Conservation (phyloP, 179 eudicot genomes). For the Pouteria campechiana region DNA sequence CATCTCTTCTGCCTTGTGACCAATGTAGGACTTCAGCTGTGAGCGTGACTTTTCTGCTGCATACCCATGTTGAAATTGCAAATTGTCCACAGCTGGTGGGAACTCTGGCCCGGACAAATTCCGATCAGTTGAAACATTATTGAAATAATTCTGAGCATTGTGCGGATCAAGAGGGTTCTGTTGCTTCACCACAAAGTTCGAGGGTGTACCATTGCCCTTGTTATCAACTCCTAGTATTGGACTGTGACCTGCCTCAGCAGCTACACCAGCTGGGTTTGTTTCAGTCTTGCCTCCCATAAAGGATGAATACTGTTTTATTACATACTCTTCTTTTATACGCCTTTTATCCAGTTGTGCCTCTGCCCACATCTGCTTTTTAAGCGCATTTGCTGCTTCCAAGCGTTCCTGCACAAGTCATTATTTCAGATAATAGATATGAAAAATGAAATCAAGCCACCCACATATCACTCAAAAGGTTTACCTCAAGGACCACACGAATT, state of each 20-base stretch:
- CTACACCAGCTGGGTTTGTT: slow-evolving; percentile 11
- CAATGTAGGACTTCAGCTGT: slow-evolving; percentile 60
- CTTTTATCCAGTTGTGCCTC: slow-evolving; percentile 85
- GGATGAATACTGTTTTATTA: slow-evolving; percentile 37
- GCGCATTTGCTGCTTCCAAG: slow-evolving; percentile 68
- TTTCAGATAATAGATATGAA: slow-evolving; percentile 6
- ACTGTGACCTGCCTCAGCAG: slow-evolving; percentile 41
- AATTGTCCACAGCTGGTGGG: slow-evolving; percentile 18
- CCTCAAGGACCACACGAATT: slow-evolving; percentile 65
- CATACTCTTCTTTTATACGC: slow-evolving; percentile 62
- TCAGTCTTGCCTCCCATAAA: slow-evolving; percentile 31
- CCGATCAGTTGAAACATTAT: slow-evolving; percentile 28
- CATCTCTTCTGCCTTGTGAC: slow-evolving; percentile 74
- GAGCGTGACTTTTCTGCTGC: slow-evolving; percentile 65
- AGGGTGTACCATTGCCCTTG: slow-evolving; percentile 21
- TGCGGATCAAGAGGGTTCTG: slow-evolving; percentile 27
- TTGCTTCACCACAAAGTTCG: slow-evolving; percentile 12
- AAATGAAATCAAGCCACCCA: neutral
- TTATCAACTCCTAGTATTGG: slow-evolving; percentile 30
- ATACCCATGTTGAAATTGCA: slow-evolving; percentile 52
- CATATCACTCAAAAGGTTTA: slow-evolving; percentile 8
- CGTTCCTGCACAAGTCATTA: slow-evolving; percentile 50
- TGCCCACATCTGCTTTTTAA: slow-evolving; percentile 96
- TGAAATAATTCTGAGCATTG: slow-evolving; percentile 14
- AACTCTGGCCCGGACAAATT: slow-evolving; percentile 23